These are phyloP conservation scores for Alternaria sp. DNA, from an alignment of 2,329 filamentous ascomycete species.

Conservation along the genomic window DNA sequence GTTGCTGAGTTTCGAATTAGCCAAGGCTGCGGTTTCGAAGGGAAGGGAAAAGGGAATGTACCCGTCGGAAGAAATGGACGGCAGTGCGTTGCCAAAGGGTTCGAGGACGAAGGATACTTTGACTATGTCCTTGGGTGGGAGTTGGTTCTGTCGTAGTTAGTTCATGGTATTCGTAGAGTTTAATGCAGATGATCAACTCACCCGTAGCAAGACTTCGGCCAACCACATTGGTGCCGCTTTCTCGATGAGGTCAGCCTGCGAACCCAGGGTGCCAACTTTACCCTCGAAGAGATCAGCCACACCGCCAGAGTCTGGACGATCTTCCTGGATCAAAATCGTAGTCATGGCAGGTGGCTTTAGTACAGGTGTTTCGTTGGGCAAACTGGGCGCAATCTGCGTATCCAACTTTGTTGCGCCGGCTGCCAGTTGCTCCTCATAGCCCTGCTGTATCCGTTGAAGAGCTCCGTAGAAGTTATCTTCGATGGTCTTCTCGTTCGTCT, in stretches of 20 bases:
- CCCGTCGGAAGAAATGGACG: constrained; percentile 78
- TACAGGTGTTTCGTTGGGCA: constrained; percentile 78
- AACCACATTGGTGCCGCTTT: constrained; percentile 91
- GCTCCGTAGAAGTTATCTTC: constrained; percentile 79
- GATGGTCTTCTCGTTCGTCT: constrained; percentile 73
- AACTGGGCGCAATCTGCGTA: constrained; percentile 72
- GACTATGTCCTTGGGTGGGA: constrained; percentile 87
- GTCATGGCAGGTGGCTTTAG: constrained; percentile 74
- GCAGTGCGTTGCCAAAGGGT: constrained; percentile 78
- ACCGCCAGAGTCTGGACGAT: constrained; percentile 68
- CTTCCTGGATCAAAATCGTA: constrained; percentile 71
- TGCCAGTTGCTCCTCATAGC: constrained; percentile 74
- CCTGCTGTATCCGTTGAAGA: constrained; percentile 75
- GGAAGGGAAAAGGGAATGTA: constrained; percentile 51
- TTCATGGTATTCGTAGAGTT: background rate
- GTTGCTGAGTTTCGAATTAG: constrained; percentile 63
- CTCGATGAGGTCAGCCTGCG: constrained; percentile 84
- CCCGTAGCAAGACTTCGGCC: constrained; percentile 81
- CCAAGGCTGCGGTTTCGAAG: constrained; percentile 33
- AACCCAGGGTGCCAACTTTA: constrained; percentile 79
- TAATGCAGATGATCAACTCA: constrained; percentile 46
- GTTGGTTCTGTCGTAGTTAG: constrained; percentile 68
- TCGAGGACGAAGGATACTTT: constrained; percentile 96
- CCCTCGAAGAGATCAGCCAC: constrained; percentile 90
- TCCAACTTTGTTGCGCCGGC: constrained; percentile 64